phyloP scores from a whole-genome alignment of 768 basidiomycete species.

The Trametes coccinea region DNA sequence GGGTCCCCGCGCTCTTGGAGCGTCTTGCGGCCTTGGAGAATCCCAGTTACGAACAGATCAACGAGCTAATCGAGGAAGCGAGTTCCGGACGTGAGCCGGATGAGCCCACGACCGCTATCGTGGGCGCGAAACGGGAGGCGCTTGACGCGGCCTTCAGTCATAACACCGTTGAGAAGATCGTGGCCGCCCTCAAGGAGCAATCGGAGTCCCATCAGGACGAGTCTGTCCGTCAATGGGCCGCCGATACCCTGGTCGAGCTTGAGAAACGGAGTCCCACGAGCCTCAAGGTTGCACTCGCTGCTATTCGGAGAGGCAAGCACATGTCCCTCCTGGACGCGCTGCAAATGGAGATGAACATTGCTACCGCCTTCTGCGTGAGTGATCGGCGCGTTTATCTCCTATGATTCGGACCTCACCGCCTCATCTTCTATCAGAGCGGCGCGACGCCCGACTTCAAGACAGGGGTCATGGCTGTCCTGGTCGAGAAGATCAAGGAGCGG shows the following conservation, averaged over 20 bases:
- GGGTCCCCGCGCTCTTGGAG: slow-evolving; percentile 69
- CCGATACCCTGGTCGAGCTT: slow-evolving; percentile 61
- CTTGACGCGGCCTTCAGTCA: slow-evolving; percentile 80
- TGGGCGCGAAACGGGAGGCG: slow-evolving; percentile 67
- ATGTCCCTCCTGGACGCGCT: slow-evolving; percentile 66
- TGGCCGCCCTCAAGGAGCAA: slow-evolving; percentile 50
- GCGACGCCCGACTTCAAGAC: slow-evolving; percentile 81
- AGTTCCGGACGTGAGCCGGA: slow-evolving; percentile 56
- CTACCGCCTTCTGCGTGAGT: slow-evolving; percentile 80
- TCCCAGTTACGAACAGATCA: slow-evolving; percentile 50
- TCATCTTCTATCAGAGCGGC: slow-evolving; percentile 49
- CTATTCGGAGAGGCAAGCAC: slow-evolving; percentile 69
- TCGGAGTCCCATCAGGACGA: slow-evolving; percentile 42
- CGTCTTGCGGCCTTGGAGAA: slow-evolving; percentile 61
- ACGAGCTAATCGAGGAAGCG: slow-evolving; percentile 69
- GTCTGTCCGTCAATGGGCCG: slow-evolving; percentile 71
- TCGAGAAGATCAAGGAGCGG: slow-evolving; percentile 50
- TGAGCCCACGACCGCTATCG: slow-evolving; percentile 54
- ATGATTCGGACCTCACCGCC: neutral
- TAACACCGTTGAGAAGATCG: slow-evolving; percentile 68
- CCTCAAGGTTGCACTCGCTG: slow-evolving; percentile 83
- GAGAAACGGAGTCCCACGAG: slow-evolving; percentile 85
- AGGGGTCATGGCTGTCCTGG: slow-evolving; percentile 73
- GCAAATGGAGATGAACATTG: slow-evolving; percentile 85
- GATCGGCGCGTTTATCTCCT: neutral